phyloP scores from a whole-genome alignment of 345 rosid species.

The Capsella bursapastoris region DNA sequence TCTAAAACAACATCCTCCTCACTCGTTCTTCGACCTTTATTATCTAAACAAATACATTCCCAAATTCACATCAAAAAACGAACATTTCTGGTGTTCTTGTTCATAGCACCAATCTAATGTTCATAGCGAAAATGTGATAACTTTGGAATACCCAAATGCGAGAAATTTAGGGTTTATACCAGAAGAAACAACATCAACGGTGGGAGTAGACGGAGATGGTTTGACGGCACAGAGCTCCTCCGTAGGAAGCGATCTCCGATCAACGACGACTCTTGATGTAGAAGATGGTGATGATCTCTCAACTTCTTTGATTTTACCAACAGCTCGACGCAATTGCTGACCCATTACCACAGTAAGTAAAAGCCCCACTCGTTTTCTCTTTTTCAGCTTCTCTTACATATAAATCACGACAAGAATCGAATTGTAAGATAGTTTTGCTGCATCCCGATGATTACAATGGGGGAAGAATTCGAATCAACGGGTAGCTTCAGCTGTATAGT shows the following conservation, averaged over 20 bases:
- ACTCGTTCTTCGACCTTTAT: conserved; percentile 45
- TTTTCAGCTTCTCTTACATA: background rate
- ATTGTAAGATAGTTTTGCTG: background rate
- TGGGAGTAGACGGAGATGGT: conserved; percentile 31
- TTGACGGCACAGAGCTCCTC: conserved; percentile 44
- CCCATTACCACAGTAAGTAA: conserved; percentile 55
- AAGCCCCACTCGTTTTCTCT: background rate
- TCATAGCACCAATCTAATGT: conserved; percentile 11
- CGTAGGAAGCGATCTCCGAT: conserved; percentile 46
- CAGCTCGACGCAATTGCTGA: conserved; percentile 99
- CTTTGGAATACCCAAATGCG: conserved; percentile 36
- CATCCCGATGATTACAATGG: conserved; percentile 15
- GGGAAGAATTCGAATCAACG: conserved; percentile 1
- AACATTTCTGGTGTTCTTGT: background rate
- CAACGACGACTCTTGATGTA: conserved; percentile 44
- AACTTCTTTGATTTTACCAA: conserved; percentile 63
- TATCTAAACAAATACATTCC: conserved; percentile 39
- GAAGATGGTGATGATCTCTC: conserved; percentile 54
- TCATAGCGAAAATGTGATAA: conserved; percentile 11
- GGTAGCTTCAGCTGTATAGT: conserved; percentile 1
- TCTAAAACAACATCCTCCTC: conserved; percentile 63
- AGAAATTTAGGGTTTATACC: conserved; percentile 43
- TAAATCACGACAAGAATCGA: background rate
- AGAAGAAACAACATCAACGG: conserved; percentile 40
- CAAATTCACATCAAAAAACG: conserved; percentile 4